phyloP scores from a whole-genome alignment of 495 filamentous ascomycete species.

The Xylaria longipes region DNA sequence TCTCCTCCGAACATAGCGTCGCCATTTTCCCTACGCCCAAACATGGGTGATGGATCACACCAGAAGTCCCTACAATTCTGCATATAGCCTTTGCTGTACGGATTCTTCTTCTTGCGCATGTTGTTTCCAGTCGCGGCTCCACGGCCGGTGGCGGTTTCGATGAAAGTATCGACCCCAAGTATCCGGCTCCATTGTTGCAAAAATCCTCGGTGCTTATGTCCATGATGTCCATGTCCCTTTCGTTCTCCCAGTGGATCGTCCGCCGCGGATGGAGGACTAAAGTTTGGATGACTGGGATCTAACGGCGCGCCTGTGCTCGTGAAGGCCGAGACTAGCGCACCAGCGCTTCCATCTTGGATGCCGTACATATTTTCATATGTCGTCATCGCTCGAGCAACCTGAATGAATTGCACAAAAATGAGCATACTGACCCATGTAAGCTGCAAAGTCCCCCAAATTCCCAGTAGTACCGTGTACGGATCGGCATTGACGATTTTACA shows the following conservation, averaged over 20 bases:
- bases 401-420: slow-evolving; percentile 86
- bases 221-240: slow-evolving; percentile 50
- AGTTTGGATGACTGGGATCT: slow-evolving; percentile 46
- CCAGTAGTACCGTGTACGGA: slow-evolving; percentile 79
- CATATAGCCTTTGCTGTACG: slow-evolving; percentile 79
- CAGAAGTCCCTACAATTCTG: slow-evolving; percentile 96
- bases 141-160: slow-evolving; percentile 75
- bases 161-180: slow-evolving; percentile 89
- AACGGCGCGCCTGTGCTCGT: slow-evolving; percentile 80
- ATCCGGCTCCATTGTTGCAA: slow-evolving; percentile 81
- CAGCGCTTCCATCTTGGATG: slow-evolving; percentile 60
- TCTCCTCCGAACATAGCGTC: slow-evolving; percentile 78
- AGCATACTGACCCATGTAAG: slow-evolving; percentile 96
- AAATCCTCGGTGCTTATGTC: slow-evolving; percentile 63
- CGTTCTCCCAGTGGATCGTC: slow-evolving; percentile 47
- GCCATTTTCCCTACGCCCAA: slow-evolving; percentile 75
- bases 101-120: slow-evolving; percentile 69
- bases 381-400: slow-evolving; percentile 88
- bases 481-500: slow-evolving; percentile 80
- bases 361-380: slow-evolving; percentile 95
- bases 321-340: slow-evolving; percentile 78
- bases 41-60: slow-evolving; percentile 85
- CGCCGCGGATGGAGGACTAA: slow-evolving; percentile 46
- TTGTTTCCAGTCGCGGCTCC: slow-evolving; percentile 55
- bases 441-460: slow-evolving; percentile 80